A percentile compares a stretch with the other conserved stretches of the same genome.
Conservation (phyloP, 163 green algal species). For the Scenedesmus sp. region DNA sequence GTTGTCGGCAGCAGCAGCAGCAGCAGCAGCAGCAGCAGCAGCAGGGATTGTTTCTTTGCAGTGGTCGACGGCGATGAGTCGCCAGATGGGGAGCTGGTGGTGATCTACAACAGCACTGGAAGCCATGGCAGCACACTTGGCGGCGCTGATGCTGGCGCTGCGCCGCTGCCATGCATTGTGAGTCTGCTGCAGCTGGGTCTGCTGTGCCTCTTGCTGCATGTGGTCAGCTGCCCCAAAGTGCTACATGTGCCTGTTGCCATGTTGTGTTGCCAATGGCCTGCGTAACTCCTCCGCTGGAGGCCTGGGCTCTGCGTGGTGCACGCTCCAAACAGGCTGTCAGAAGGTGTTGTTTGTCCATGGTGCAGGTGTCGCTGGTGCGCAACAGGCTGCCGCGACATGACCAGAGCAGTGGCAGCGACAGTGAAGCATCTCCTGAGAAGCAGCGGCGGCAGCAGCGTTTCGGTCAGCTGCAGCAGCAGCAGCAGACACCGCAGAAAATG, state of each 20-base stretch:
- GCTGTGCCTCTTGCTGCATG: neutral
- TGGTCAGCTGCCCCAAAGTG: neutral
- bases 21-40: conserved; percentile 7
- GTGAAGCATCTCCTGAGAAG: neutral
- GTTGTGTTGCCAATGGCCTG: neutral
- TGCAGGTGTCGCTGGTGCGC: conserved; percentile 19
- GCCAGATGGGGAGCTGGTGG: conserved; percentile 41
- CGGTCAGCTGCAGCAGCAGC: neutral
- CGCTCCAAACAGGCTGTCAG: neutral
- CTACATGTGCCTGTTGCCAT: neutral
- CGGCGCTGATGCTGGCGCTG: neutral
- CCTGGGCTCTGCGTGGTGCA: too few species aligned
- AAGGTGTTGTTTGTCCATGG: too few species aligned
- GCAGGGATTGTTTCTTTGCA: conserved; percentile 1
- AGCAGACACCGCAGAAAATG: neutral
- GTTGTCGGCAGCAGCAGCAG: neutral
- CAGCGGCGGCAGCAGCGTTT: neutral
- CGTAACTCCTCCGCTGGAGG: neutral
- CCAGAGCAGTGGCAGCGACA: neutral
- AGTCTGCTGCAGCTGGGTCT: neutral
- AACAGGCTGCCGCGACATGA: conserved; percentile 8
- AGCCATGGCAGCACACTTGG: neutral
- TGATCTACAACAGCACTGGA: neutral
- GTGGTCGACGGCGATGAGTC: conserved; percentile 38
- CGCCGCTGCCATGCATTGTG: neutral